phyloP scores from a whole-genome alignment of 176 grass and related monocot species.

The Rhynchospora breviuscula region DNA sequence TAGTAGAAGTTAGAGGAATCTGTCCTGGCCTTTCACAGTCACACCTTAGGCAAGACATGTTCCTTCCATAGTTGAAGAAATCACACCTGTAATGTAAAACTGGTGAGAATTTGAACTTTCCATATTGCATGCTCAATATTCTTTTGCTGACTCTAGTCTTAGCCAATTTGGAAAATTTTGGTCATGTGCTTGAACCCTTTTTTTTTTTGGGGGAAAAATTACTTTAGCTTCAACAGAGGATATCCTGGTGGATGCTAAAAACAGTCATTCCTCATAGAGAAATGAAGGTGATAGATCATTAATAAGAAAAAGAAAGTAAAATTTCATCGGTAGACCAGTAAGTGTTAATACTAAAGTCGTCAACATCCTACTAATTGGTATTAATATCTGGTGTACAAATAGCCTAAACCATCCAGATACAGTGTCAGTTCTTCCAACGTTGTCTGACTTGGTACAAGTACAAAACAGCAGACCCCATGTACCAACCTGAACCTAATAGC shows the following conservation, averaged over 20 bases:
- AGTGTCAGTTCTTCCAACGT: not conserved
- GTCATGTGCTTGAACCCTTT: not conserved
- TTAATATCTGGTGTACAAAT: not conserved
- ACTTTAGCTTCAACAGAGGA: not conserved
- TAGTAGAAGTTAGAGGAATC: conserved; percentile 31
- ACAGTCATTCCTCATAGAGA: not conserved
- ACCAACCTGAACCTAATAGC: not conserved
- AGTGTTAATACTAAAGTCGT: not conserved
- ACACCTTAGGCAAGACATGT: conserved; percentile 85
- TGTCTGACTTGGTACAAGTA: not conserved
- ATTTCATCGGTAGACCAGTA: not conserved
- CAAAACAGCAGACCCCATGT: not conserved
- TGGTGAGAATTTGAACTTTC: not conserved
- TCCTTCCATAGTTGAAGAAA: conserved; percentile 83
- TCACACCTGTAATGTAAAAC: conserved; percentile 58
- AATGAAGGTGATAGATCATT: not conserved
- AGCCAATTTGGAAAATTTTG: not conserved
- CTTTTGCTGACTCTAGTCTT: not conserved
- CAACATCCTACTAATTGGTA: not conserved
- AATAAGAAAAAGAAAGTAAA: not conserved
- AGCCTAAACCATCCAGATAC: not conserved
- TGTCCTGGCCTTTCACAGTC: conserved; percentile 60
- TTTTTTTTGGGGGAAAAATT: not conserved
- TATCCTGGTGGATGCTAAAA: not conserved
- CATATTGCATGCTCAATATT: not conserved